Conservation (phyloP, 2,329 filamentous ascomycete species). For the Kalmusia sp. region DNA sequence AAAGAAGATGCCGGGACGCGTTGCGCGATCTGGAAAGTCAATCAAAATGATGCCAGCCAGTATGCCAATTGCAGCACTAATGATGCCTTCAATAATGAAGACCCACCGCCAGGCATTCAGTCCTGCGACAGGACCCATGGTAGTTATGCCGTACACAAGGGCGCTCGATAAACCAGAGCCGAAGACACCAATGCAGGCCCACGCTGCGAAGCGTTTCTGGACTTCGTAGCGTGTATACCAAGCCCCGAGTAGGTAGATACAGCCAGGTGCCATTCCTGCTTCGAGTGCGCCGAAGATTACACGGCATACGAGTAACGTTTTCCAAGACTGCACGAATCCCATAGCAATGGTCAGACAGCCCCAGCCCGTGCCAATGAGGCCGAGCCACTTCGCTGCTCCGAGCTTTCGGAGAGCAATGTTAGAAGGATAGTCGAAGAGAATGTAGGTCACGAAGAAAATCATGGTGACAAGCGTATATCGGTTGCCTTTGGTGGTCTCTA, state of each 20-base stretch:
- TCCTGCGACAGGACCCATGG: slow-evolving; percentile 5
- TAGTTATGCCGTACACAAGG: slow-evolving; percentile 51
- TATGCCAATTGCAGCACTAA: slow-evolving; percentile 16
- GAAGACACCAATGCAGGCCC: slow-evolving; percentile 58
- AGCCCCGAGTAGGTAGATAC: slow-evolving; percentile 19
- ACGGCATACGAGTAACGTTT: slow-evolving; percentile 17
- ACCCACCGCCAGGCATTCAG: slow-evolving; percentile 11
- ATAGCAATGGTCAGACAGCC: slow-evolving; percentile 8
- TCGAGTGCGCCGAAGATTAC: slow-evolving; percentile 26
- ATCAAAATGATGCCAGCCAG: slow-evolving; percentile 14
- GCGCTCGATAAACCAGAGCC: slow-evolving; percentile 62
- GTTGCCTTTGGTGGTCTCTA: slow-evolving; percentile 16
- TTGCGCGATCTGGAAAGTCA: slow-evolving; percentile 17
- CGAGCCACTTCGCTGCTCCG: slow-evolving; percentile 12
- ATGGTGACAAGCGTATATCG: slow-evolving; percentile 19
- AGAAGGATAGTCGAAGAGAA: slow-evolving; percentile 18
- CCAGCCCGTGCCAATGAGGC: slow-evolving; percentile 9
- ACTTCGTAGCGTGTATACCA: slow-evolving; percentile 60
- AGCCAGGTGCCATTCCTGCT: slow-evolving; percentile 18
- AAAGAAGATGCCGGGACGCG: slow-evolving; percentile 12
- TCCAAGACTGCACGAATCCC: slow-evolving; percentile 10
- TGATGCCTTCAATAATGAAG: slow-evolving; percentile 14
- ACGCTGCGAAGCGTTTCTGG: slow-evolving; percentile 56
- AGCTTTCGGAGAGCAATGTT: slow-evolving; percentile 5
- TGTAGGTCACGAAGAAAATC: slow-evolving; percentile 20